These are phyloP conservation scores for Solanum chilense DNA, from an alignment of 257 asterid species.

Conservation along the genomic window DNA sequence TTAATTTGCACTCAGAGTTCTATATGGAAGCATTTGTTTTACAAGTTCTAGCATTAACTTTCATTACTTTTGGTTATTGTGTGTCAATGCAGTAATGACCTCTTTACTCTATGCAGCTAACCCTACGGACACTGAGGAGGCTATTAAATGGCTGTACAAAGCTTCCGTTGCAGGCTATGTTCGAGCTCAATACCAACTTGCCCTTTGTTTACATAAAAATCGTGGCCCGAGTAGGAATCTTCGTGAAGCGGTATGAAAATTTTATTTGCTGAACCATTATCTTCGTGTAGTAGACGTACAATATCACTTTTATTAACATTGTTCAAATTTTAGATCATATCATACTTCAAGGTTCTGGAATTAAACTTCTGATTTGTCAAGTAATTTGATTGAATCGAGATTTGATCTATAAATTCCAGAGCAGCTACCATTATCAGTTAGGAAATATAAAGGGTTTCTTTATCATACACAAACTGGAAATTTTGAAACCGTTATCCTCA, in stretches of 20 bases:
- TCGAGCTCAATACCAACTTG: slow-evolving; percentile 95
- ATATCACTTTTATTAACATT: neutral
- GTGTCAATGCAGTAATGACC: neutral
- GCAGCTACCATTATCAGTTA: neutral
- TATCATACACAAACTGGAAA: neutral
- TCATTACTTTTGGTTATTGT: neutral
- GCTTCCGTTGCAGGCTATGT: slow-evolving; percentile 75
- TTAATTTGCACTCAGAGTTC: neutral
- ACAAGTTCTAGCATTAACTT: neutral
- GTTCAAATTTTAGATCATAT: neutral
- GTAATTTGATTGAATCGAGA: neutral
- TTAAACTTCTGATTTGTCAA: neutral
- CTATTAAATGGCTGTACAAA: slow-evolving; percentile 53
- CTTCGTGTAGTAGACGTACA: neutral
- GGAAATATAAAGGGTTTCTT: neutral
- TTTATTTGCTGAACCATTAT: neutral
- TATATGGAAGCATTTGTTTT: neutral
- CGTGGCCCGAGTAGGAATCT: slow-evolving; percentile 44
- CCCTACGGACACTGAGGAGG: slow-evolving; percentile 54
- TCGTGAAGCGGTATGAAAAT: slow-evolving; percentile 52
- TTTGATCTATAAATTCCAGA: neutral
- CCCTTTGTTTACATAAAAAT: slow-evolving; percentile 82
- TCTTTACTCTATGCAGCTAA: slow-evolving; percentile 31
- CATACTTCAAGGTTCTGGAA: neutral
- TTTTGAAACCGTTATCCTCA: neutral